Evolutionary conservation across 441 rosid species (phyloP), one percentile per base, ranked within the genome.

Genomic region (Bocquillonia castaneifolia): DNA sequence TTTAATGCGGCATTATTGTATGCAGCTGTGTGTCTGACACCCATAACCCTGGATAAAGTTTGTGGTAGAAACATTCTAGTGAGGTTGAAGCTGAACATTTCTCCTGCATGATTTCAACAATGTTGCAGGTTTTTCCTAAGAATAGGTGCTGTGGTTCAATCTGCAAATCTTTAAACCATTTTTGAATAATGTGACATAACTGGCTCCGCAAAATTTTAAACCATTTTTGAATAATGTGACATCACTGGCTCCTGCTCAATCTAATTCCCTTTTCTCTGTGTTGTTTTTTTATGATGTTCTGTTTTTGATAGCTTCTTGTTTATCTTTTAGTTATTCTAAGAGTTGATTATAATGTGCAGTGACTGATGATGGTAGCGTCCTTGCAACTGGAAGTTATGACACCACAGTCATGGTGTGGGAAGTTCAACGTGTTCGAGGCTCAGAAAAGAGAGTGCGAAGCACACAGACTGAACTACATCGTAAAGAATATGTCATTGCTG

Each of bases 401-500:
- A 94, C 98, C 34, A 92, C 99, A 22, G 96, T 94, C 72, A 94
- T 94, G 99, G 93, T 94, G 47, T 94, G 98, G 97, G 93, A 92
- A 74, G 82, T 90, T 72, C 71, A 80, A 52, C 96, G 86, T 70
- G 76, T 72, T 75, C 81, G 74, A 76, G 78, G 76, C 69, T 65
- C 82, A 10, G 99, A 94, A 65, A 94, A 87, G 80, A 85, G 89
- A 76, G 86, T 78, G 55, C 80, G 89, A 68, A 86, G 74, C 68
- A 36, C 68, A 7, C 90, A 80, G 60, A 48, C 83, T 52, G 98
- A 89, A 31, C 54, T 68, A 63, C 77, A 85, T 32, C 88, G 91
- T 70, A 94, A 79, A 86, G 98, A 92, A 67, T 67, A 60, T 32
- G 85, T 94, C 72, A 69, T 94, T 65, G 84, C 88, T 31, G 94